Percentiles rank a stretch among this genome's conserved stretches.
These are phyloP conservation scores for Linum lewisii DNA, from an alignment of 345 rosid species.

Conservation along the genomic window DNA sequence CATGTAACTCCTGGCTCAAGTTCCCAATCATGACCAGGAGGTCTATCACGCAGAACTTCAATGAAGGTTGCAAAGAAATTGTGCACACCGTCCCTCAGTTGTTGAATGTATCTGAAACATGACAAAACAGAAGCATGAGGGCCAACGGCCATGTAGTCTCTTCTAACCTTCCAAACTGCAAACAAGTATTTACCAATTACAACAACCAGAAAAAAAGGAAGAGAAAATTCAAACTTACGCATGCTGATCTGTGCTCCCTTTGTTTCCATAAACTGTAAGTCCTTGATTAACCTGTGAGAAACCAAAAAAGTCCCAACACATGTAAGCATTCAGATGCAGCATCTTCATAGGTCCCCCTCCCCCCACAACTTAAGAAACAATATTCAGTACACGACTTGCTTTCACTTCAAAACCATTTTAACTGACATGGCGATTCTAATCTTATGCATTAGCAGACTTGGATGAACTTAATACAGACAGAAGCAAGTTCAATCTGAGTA, in stretches of 20 bases:
- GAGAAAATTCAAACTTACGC: constrained; percentile 53
- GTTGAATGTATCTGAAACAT: constrained; percentile 75
- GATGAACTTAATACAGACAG: too few species aligned
- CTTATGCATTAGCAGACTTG: too few species aligned
- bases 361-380: too few species aligned
- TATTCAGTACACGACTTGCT: background rate
- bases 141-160: background rate
- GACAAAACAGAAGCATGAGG: constrained; percentile 8
- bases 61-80: constrained; percentile 95
- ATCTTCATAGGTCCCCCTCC: constrained; percentile 1
- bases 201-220: background rate
- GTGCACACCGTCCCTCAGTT: constrained; percentile 94
- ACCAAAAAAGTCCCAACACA: background rate
- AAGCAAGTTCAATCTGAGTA: too few species aligned
- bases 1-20: constrained; percentile 99
- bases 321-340: constrained; percentile 9
- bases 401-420: background rate
- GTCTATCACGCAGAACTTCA: constrained; percentile 91
- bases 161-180: background rate
- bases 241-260: constrained; percentile 99
- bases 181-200: background rate
- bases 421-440: background rate
- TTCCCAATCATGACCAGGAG: constrained; percentile 99
- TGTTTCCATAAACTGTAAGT: constrained; percentile 88
- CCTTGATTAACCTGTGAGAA: constrained; percentile 86